These are phyloP conservation scores for Fusarium pilosicola DNA, from an alignment of 2,329 filamentous ascomycete species.

Conservation along the genomic window DNA sequence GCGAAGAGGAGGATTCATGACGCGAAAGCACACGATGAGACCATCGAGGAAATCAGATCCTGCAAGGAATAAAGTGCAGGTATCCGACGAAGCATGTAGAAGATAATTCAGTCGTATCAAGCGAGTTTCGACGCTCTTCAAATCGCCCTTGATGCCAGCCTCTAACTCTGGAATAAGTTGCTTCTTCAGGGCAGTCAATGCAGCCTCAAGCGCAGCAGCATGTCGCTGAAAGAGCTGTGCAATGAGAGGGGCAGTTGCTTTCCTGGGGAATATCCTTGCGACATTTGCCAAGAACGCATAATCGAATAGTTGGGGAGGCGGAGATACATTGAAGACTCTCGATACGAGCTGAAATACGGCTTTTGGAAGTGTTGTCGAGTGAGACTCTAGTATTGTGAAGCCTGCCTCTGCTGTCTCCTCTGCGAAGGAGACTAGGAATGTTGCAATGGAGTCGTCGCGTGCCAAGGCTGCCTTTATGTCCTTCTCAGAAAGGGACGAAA, in stretches of 20 bases:
- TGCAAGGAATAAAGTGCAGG: slow-evolving; percentile 74
- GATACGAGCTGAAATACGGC: slow-evolving; percentile 72
- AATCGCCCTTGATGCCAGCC: slow-evolving; percentile 64
- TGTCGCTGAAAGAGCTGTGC: slow-evolving; percentile 62
- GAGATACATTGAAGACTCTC: slow-evolving; percentile 58
- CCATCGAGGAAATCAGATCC: slow-evolving; percentile 90
- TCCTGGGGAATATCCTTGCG: slow-evolving; percentile 73
- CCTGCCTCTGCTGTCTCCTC: slow-evolving; percentile 59
- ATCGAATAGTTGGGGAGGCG: slow-evolving; percentile 62
- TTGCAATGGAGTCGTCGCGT: slow-evolving; percentile 66
- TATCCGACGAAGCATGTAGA: slow-evolving; percentile 67
- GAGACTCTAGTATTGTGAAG: slow-evolving; percentile 49
- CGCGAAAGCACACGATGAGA: slow-evolving; percentile 71
- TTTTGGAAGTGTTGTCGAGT: slow-evolving; percentile 64
- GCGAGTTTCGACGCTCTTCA: slow-evolving; percentile 63
- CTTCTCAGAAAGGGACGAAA: slow-evolving; percentile 67
- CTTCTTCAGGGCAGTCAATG: slow-evolving; percentile 69
- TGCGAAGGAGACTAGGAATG: slow-evolving; percentile 76
- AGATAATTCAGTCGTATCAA: slow-evolving; percentile 71
- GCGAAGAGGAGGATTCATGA: slow-evolving; percentile 71
- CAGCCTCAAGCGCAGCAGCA: slow-evolving; percentile 60
- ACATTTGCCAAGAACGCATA: slow-evolving; percentile 78
- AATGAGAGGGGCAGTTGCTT: slow-evolving; percentile 63
- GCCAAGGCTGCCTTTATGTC: slow-evolving; percentile 63
- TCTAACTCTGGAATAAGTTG: slow-evolving; percentile 72